Base-by-base conservation (phyloP, 176 grass and related monocot genomes). In the Phragmites australis region DNA sequence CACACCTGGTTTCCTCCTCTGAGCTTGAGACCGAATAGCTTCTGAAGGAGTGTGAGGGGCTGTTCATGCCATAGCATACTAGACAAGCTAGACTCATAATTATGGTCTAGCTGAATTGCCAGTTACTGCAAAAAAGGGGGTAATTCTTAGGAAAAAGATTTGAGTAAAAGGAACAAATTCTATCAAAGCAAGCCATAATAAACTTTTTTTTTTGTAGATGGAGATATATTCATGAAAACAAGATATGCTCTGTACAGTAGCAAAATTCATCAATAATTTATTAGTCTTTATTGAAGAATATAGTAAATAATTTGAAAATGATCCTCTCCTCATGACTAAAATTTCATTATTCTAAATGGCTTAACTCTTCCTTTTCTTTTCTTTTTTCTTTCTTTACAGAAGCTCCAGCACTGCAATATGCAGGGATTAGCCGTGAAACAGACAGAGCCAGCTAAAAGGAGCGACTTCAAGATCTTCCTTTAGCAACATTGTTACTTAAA, bases 21-120 rank as follows among this genome's bases (percentile, higher is more conserved):
- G 94, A 91, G 72, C 94, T 97, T 19, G 94, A 97, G 45, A 88
- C 70, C 19, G 91, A 97, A 71, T 97, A 88, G 64, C 94, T 97
- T 89, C 94, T 91, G 18, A 93, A 97, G 15, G 94, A 97, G 25
- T 85, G 78, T 9, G 91, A 89, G 27, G 93, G 91, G 70, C 93
- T 97, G 47, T 67, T 90, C 94, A 91, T 88, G 74, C 83, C 91
- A 86, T 89, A 91, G 56, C 94, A 97, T 65, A 86, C 91, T 62
- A 97, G 82, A 68, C 91, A 97, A 43, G 89, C 87, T 65, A 91
- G 86, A 80, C 87, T 91, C 91, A 97, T 97, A 67, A 23, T 90
- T 77, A 61, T 10, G 13, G 25, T 66, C 65, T 21, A 55, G 27
- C 19, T 58, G 30, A 52, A 86, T 66, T 43, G 42, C 59, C 16